A percentile compares a stretch with the other conserved stretches of the same genome.
Conservation (phyloP, 2,329 filamentous ascomycete species). For the Ascochyta pisi region DNA sequence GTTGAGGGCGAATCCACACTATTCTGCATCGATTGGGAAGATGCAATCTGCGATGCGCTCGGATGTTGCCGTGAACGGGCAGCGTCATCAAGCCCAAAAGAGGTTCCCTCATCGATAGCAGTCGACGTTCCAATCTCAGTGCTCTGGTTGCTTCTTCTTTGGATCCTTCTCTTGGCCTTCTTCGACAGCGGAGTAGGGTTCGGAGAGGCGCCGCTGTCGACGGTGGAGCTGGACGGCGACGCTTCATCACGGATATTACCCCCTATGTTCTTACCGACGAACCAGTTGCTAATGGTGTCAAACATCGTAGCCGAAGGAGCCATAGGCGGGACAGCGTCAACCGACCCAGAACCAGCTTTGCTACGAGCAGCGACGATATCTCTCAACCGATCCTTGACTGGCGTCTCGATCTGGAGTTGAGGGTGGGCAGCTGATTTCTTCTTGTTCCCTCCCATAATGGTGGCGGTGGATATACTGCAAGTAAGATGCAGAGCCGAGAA, state of each 20-base stretch:
- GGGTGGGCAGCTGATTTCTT: neutral
- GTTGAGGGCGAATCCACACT: neutral
- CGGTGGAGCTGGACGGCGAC: neutral
- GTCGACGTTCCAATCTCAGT: neutral
- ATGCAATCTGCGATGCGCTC: neutral
- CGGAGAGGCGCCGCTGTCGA: neutral
- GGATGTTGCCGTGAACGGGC: neutral
- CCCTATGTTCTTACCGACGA: neutral
- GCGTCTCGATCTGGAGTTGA: neutral
- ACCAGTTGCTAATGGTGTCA: neutral
- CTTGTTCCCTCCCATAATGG: conserved; percentile 27
- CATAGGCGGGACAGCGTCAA: neutral
- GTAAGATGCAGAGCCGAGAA: conserved; percentile 36
- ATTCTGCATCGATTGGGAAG: neutral
- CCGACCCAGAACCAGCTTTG: neutral
- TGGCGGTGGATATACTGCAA: conserved; percentile 24
- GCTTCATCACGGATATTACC: too few relatives aligned
- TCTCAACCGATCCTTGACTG: conserved; percentile 1
- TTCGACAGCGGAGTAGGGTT: neutral
- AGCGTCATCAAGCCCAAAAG: neutral
- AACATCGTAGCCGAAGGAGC: neutral
- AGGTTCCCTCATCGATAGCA: neutral
- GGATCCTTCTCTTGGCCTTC: neutral
- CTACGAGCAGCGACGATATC: neutral
- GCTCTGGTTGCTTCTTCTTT: neutral